Base-by-base conservation (phyloP, 306 rosid species). In the Vicia villosa region DNA sequence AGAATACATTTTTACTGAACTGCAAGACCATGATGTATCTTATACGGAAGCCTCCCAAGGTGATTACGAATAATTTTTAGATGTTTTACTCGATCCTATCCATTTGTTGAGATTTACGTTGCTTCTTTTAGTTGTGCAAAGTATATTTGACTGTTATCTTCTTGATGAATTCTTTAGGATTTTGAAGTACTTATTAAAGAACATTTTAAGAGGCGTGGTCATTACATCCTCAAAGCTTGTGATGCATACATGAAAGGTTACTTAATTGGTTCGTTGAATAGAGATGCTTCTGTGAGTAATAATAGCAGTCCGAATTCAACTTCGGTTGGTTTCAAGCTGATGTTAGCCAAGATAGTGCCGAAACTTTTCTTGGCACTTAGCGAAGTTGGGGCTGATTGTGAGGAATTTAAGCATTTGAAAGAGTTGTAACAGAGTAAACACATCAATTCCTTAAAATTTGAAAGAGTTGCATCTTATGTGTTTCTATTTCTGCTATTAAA, bases 21-120 rank as follows among this genome's bases (percentile, higher is more conserved):
- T 95, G 96, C 89, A 95, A 91, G 92, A 91, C 95, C 52, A 86
- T 95, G 86, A 87, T 89, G 99, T 84, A 85, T 83, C 89, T 91
- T 54, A 89, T 95, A 78, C 84, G 99, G 86, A 95, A 79, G 76
- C 87, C 89, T 49, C 99, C 96, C 14, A 95, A 95, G 99, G 99
- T 95, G 73, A 85, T 74, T 69, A 67, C 62, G 73, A 64, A 58
- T 50, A 49, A 58, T 24, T 11, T 7, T 64, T 46, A 36, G 10
- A 47, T 57, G 28, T 60, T 66, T 22, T 65, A 24, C 16, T 64
- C 19, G 12, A 34, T 66, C 36, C 36, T n/a, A 49, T 41, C 54
- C 22, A 10, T 64, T 13, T 49, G 69, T 22, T 61, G 32, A 38
- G 38, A 42, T 45, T 12, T 15, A 24, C 16, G 51, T 73, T 40